Conservation (phyloP, 2,329 filamentous ascomycete genomes). For the Neocatenulostroma microsporum region DNA sequence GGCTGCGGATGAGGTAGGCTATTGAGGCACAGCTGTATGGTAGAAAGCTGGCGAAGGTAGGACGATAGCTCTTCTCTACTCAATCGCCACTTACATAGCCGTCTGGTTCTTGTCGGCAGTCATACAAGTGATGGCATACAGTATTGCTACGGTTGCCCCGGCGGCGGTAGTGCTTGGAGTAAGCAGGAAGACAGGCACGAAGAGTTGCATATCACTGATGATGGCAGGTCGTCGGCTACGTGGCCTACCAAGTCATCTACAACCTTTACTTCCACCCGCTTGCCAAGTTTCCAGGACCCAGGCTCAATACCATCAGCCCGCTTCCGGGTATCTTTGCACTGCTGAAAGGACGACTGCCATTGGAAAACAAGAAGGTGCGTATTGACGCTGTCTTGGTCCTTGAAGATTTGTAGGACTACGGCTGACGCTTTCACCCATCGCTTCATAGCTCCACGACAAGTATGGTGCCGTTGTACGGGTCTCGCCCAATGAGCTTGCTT, state of each 20-base stretch:
- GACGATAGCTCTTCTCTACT: no score
- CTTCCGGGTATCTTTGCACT: slow-evolving; percentile 20
- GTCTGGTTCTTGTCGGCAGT: no score
- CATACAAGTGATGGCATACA: no score
- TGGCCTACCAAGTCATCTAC: slow-evolving; percentile 23
- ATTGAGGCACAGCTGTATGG: no score
- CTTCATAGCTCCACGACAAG: slow-evolving; percentile 33
- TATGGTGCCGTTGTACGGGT: slow-evolving; percentile 44
- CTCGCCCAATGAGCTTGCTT: slow-evolving; percentile 42
- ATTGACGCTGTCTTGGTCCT: no score
- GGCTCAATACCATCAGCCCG: slow-evolving; percentile 25
- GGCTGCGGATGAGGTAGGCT: slow-evolving; percentile 2
- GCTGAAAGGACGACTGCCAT: slow-evolving; percentile 11
- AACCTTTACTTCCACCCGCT: slow-evolving; percentile 39
- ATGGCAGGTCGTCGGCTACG: slow-evolving; percentile 5
- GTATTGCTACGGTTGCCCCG: slow-evolving; percentile 8
- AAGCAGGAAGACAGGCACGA: no score
- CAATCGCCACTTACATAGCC: no score
- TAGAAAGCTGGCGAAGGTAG: no score
- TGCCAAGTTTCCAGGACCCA: slow-evolving; percentile 34
- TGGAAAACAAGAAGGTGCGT: slow-evolving; percentile 7
- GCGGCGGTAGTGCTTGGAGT: slow-evolving; percentile 7
- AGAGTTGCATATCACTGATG: not conserved
- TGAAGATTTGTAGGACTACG: no score
- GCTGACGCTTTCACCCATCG: no score